Evolutionary conservation across 2,329 filamentous ascomycete species (phyloP), one percentile per base, ranked within the genome.

Genomic region (Aureobasidium pullulans): DNA sequence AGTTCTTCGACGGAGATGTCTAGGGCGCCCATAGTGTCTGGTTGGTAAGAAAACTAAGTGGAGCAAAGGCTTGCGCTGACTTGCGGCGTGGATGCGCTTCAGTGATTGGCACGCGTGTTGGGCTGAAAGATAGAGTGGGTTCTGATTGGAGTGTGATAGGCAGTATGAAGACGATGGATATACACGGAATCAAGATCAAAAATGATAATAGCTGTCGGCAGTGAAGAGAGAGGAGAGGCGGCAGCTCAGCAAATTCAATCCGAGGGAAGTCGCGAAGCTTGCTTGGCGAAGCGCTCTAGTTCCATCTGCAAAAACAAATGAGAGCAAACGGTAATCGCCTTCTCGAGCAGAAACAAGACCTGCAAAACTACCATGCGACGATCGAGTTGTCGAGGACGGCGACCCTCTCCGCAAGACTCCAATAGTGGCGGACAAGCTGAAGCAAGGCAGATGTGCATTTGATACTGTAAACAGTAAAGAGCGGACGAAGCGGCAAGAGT

Each of bases 1-100:
- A 96, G 83, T 65, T 90, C 90, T 80, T 96, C 92, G 68, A 96
- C 90, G 71, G 59, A 62, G 44, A 62, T 60, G 42, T 61, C 59
- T 53, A 63, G 40, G 46, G 56, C 54, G 32, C 60, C 61, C 63
- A 64, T 64, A 49, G 37, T 61, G 57, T 57, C 47, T 59, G 47
- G 47, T 46, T 43, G 57, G 23, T 42, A 34, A 31, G 50, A 43
- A 34, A 43, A 42, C 39, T 54, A 42, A 34, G 50, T 19, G 31
- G 28, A 34, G 57, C 47, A 19, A 16, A 43, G 47, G 37, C 47
- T 50, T 59, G 37, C 29, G 37, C 36, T 44, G 46, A 53, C 57
- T 59, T 53, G 56, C 36, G 46, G 28, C 15, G 37, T 31, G 11
- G 37, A 10, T 43, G 6, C 6, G 23, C 37, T 39, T 23, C n/a